Conservation (phyloP, 2,329 filamentous ascomycete species). For the Didymella pomorum region DNA sequence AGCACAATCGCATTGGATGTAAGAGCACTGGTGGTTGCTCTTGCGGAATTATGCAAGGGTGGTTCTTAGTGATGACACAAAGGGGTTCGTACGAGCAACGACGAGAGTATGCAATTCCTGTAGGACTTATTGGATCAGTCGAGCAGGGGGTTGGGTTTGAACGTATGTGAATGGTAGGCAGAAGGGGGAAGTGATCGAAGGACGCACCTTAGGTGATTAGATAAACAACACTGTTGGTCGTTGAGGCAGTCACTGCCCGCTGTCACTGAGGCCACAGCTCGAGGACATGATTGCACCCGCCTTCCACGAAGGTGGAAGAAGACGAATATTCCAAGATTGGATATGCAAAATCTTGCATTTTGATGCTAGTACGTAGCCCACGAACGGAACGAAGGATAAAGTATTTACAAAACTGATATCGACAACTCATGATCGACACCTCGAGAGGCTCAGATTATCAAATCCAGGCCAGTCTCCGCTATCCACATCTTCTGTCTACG, state of each 20-base stretch:
- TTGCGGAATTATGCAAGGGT: background rate
- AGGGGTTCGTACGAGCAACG: background rate
- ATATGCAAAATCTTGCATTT: constrained; percentile 1
- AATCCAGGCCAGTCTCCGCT: too few relatives aligned
- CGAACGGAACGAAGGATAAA: background rate
- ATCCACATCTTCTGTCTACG: too few relatives aligned
- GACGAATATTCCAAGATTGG: background rate
- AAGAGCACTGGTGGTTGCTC: background rate
- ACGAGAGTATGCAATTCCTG: background rate
- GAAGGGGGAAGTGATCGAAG: background rate
- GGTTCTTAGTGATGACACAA: background rate
- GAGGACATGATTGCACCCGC: background rate
- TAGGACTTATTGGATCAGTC: background rate
- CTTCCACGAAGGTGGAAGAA: background rate
- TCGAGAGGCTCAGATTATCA: too few relatives aligned
- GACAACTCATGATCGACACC: too few relatives aligned
- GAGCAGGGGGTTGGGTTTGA: too few relatives aligned
- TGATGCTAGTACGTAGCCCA: background rate
- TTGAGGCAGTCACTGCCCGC: background rate
- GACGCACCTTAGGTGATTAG: background rate
- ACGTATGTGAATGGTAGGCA: too few relatives aligned
- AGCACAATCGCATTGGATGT: background rate
- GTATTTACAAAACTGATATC: constrained; percentile 11
- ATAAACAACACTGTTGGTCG: background rate
- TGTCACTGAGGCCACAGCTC: background rate